phyloP scores from a whole-genome alignment of 495 filamentous ascomycete genomes.

The Neurospora sp. region DNA sequence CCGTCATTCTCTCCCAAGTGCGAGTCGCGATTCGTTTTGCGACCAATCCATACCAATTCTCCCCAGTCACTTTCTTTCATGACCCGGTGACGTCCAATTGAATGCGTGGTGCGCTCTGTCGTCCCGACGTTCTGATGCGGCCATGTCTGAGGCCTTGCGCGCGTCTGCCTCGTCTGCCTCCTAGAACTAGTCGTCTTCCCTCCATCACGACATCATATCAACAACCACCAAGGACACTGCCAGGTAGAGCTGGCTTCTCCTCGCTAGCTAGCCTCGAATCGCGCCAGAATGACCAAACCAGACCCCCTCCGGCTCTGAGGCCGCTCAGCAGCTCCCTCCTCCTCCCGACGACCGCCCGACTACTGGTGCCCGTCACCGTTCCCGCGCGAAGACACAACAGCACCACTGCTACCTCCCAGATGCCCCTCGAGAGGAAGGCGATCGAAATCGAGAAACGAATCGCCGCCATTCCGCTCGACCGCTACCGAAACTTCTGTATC shows the following conservation, averaged over 20 bases:
- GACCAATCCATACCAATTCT: background rate
- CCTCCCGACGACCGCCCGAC: background rate
- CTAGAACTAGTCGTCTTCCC: background rate
- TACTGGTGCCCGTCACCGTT: background rate
- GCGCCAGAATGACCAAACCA: background rate
- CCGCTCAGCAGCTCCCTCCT: background rate
- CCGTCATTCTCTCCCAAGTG: background rate
- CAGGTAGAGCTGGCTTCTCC: background rate
- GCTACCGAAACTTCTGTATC: slow-evolving; percentile 95
- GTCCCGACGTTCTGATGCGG: slow-evolving; percentile 18
- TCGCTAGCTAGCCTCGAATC: background rate
- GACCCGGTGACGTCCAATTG: slow-evolving; percentile 14
- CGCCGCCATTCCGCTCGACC: slow-evolving; percentile 74
- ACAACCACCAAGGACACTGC: background rate
- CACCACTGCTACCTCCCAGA: background rate
- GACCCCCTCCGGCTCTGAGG: background rate
- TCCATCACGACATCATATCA: background rate
- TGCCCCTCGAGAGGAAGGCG: slow-evolving; percentile 7
- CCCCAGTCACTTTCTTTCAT: background rate
- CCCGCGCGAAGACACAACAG: background rate
- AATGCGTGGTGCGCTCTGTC: slow-evolving; percentile 18
- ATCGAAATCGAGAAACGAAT: slow-evolving; percentile 70
- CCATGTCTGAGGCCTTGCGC: slow-evolving; percentile 14
- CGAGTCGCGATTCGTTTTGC: background rate
- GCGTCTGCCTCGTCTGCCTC: slow-evolving; percentile 12